Evolutionary conservation across 2,329 filamentous ascomycete species (phyloP).

Genomic region (Simplicillium sp.): DNA sequence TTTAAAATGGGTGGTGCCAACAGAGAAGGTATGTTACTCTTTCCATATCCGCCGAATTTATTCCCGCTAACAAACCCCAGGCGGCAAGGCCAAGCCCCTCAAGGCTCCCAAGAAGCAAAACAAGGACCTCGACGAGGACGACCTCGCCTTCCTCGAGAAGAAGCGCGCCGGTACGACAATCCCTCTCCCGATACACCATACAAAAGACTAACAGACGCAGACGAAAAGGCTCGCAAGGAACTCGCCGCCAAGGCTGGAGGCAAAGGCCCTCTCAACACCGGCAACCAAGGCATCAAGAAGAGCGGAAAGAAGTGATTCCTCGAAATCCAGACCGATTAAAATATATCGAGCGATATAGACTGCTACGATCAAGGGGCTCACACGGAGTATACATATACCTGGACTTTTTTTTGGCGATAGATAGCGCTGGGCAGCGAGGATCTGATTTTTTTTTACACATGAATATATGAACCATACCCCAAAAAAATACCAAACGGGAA

Average conservation of each 20-base stretch:
- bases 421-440: no score
- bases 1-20: conserved; percentile 27
- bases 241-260: conserved; percentile 72
- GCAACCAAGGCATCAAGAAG: conserved; percentile 91
- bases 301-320: conserved; percentile 79
- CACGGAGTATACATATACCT: no score
- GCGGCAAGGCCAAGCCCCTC: conserved; percentile 74
- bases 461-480: no score
- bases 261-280: conserved; percentile 82
- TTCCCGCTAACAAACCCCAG: conserved; percentile 27
- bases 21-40: conserved; percentile 47
- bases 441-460: no score
- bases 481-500: no score
- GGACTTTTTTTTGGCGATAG: no score
- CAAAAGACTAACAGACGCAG: conserved; percentile 30
- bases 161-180: conserved; percentile 64
- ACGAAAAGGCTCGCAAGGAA: conserved; percentile 79
- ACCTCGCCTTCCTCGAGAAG: conserved; percentile 74
- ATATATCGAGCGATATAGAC: neutral
- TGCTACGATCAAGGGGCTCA: no score
- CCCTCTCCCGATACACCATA: neutral
- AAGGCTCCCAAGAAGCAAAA: conserved; percentile 82
- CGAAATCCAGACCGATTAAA: neutral
- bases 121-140: conserved; percentile 81
- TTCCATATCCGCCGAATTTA: neutral